Base-by-base conservation (phyloP, 768 basidiomycete species). In the Gymnopilus dilepis region DNA sequence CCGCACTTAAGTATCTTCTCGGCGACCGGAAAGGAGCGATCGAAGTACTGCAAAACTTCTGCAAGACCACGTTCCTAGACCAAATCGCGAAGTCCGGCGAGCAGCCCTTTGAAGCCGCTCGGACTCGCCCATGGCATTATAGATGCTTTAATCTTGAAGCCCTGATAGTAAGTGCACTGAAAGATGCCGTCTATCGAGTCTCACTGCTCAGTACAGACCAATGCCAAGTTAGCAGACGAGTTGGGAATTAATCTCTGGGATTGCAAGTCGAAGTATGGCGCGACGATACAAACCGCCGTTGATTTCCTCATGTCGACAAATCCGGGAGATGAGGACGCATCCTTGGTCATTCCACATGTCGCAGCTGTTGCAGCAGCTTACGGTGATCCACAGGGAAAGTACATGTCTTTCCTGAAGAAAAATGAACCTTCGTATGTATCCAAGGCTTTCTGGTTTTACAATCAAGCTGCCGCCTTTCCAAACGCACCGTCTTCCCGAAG, bases 91-190 rank as follows among this genome's bases (percentile, higher is more conserved):
- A 73, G 4, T 77, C 76, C 43, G 85, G 86, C 5, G 86, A 86
- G 66, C 83, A 86, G 69, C 86, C 85, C 6, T 80, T 85, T 50
- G 86, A 86, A 68, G 78, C 83, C 3, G 74, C 81, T 17, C 80
- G 86, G 17, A 82, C 84, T 5, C 74, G 82, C 12, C 85, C 86
- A 5, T 83, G 69, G 65, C 86, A 86, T 66, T 87, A 87, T 67
- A 79, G 85, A 6, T 79, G 77, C 51, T 87, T 85, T 75, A 86
- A 86, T 64, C 70, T 86, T 8, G 84, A 85, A 60, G 86, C 84
- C 0, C 71, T 86, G 73, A 82, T 85, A 62, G 84, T 83, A 62
- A 78, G 82, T 69, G 3, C 7, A 17, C 28, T 7, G 15, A 50
- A 24, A 22, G 26, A 22, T 12, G 22, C 26, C 19, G 6, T n/a